Evolutionary conservation across 441 rosid genomes (phyloP), one percentile per base, ranked within the genome.

Genomic region (Pelargonium cotyledonis): DNA sequence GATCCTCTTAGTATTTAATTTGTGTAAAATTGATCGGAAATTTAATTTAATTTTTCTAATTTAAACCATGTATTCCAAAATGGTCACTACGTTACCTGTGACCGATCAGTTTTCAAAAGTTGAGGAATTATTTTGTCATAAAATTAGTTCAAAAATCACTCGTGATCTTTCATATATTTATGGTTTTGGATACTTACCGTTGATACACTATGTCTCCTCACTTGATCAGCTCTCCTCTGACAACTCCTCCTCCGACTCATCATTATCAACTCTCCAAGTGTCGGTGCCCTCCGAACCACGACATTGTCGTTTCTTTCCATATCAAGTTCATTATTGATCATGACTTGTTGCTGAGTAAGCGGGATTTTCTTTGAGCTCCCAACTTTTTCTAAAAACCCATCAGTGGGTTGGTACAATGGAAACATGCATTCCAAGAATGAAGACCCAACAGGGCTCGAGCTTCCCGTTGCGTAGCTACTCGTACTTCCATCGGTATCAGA

Each of bases 221-320:
- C 83, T 70, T 81, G 82, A 72, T 66, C 82, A 47, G 92, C 86
- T 82, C 87, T 86, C 75, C 88, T 83, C 71, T 82, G 83, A 72
- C 76, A 80, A 68, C 96, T 90, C 83, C 82, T 86, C 85, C 84
- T 83, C 31, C 86, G 77, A 77, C 93, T 89, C 88, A 87, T 80
- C 96, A 89, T 82, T 79, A 91, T 93, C 75, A 89, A 76, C 80
- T 91, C 97, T 72, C 87, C 96, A 0, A 93, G 97, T 67, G 96
- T 93, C 57, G 79, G 78, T 6, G 94, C 77, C 68, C 47, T 78
- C 73, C 85, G 86, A 66, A 82, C 66, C 65, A 72, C 51, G 18
- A 68, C 68, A 77, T 73, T 78, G 44, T 73, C 75, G 18, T 68
- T 76, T 68, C 73, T 77, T 67, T 68, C 79, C 53, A 5, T 15